Base-by-base conservation (phyloP, 2,329 filamentous ascomycete genomes). In the Talaromyces sp. region DNA sequence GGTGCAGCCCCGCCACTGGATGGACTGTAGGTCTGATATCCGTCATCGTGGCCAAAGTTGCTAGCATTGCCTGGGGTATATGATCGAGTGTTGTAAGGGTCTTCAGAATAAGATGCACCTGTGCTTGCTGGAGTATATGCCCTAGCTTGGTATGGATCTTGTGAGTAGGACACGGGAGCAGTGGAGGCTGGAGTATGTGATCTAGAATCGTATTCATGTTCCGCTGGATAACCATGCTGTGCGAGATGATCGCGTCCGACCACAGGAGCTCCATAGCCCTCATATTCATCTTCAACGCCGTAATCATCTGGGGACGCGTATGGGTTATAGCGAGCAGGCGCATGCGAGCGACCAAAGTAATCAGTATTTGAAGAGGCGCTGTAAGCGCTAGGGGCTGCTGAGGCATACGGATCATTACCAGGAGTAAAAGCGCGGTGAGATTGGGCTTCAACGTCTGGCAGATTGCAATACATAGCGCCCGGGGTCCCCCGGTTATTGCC, bases 341-440 rank as follows among this genome's bases (percentile, higher is more conserved):
- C 29, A 36, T 53, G 42, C 9, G 47, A 32, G 5, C 36, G 29
- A 11, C 40, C 16, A 13, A 11, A 37, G 45, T 43, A 11, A 42
- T 17, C 8, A 16, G n/a, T n/a, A 14, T n/a, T 24, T 17, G n/a
- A 19, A 13, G 56, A 55, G n/a, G 62, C 55, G 3, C 61, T 62
- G 16, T 58, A 39, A 6, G n/a, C 13, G 8, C 5, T 16, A 11
- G 27, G 30, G 9, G 1, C 17, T 6, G 59, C 54, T n/a, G 59
- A 61, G 17, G 54, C 41, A 49, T 62, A 61, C 3, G 63, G 58
- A 45, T 62, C 64, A 16, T 46, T 47, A 4, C 58, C 60, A 14
- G 63, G 58, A 16, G 49, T 62, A 35, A 61, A 65, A 0, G 59
- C 46, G 13, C 56, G 60, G 35, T 66, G 64, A 4, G 64, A 48